Evolutionary conservation across 306 rosid genomes (phyloP), one percentile per base, ranked within the genome.

Genomic region (Trichosanthes cucumerina): DNA sequence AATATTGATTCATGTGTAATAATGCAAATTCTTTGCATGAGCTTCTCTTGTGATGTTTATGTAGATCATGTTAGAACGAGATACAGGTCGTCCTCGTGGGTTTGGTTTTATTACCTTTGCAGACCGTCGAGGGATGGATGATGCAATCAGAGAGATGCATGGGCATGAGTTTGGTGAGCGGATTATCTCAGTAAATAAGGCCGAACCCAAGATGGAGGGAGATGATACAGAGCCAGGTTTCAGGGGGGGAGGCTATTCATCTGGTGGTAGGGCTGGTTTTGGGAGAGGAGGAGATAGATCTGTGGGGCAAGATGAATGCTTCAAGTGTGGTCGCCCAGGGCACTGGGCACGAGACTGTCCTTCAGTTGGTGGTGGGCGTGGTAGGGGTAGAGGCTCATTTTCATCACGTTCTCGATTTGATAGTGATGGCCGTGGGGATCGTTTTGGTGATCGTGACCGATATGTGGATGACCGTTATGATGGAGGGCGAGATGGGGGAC

Each of bases 261-360:
- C 99, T 52, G 90, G 97, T 82, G 96, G 96, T 77, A 87, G 97
- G 86, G 91, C 84, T 87, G 75, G 88, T 84, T 86, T 82, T 82
- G 97, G 90, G 13, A 84, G 82, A 82, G 85, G 82, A 81, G 93
- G 89, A 58, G 96, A 90, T 64, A 87, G 96, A 89, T 73, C 88
- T 60, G 70, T 85, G 26, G 93, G 97, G 58, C 97, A 90, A 85
- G 96, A 96, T 87, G 98, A 95, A 75, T 91, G 98, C 88, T 96
- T 92, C 84, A 92, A 91, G 80, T 96, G 97, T 81, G 98, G 99
- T 46, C 97, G 96, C 70, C 88, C 97, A 24, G 99, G 99, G 59
- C 99, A 96, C 41, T 96, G 98, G 99, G 99, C 98, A 33, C 87
- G 97, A 74, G 99, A 96, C 78, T 96, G 98, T 75, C 92, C 99